These are phyloP conservation scores for Rhizoctonia solani DNA, from an alignment of 1,284 basidiomycete species.

Conservation along the genomic window DNA sequence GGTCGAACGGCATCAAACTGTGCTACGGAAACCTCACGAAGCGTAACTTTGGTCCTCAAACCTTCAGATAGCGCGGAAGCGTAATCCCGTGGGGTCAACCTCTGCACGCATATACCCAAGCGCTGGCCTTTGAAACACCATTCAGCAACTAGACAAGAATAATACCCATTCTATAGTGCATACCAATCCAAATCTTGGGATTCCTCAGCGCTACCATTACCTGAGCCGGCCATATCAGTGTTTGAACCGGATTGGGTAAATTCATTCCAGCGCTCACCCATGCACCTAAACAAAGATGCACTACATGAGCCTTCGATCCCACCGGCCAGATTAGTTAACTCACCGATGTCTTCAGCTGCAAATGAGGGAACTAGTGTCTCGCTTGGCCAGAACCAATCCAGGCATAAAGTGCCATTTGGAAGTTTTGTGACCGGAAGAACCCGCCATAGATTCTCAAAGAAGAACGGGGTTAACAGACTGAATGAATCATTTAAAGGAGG, in stretches of 20 bases:
- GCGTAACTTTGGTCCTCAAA: not conserved
- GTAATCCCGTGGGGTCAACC: not conserved
- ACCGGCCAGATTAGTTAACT: not conserved
- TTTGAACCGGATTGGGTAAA: not conserved
- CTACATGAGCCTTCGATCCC: too few relatives aligned
- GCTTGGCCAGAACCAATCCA: constrained; percentile 1
- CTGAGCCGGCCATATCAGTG: not conserved
- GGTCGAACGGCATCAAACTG: not conserved
- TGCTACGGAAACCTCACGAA: not conserved
- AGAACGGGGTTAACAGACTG: not conserved
- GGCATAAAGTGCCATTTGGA: not conserved
- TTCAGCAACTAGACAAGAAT: not conserved
- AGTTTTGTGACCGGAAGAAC: not conserved
- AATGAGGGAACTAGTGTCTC: not conserved
- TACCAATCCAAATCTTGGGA: not conserved
- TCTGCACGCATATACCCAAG: not conserved
- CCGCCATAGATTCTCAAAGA: constrained; percentile 11
- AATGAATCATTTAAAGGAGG: too few relatives aligned
- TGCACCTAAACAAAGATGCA: not conserved
- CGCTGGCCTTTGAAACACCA: not conserved
- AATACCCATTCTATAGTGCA: too few relatives aligned
- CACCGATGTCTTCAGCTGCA: not conserved
- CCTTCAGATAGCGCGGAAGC: not conserved
- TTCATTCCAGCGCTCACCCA: constrained; percentile 3
- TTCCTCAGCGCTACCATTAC: not conserved